Conservation (phyloP, 352 stramenopile species). For the Phytophthora colocasiae region DNA sequence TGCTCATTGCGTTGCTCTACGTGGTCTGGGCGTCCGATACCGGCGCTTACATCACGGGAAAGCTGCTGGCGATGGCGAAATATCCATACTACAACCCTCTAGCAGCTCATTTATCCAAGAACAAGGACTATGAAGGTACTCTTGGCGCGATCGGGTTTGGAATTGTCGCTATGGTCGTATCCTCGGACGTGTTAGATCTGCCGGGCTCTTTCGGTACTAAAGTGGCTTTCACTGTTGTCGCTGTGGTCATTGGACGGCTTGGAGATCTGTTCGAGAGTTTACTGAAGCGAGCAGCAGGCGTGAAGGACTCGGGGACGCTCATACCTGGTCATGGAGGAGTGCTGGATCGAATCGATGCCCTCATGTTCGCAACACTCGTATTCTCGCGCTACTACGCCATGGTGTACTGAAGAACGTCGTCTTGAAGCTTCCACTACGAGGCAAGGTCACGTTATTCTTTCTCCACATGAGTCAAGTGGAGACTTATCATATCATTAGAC, state of each 20-base stretch:
- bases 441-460: background rate
- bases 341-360: conserved; percentile 95
- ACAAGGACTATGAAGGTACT: conserved; percentile 97
- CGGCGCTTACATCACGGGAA: conserved; percentile 94
- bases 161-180: conserved; percentile 85
- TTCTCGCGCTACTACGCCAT: conserved; percentile 67
- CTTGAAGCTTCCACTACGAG: background rate
- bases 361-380: conserved; percentile 90
- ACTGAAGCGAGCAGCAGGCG: conserved; percentile 93
- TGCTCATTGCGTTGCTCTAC: conserved; percentile 72
- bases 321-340: conserved; percentile 96
- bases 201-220: conserved; percentile 80
- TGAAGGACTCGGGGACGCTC: conserved; percentile 95
- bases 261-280: conserved; percentile 97
- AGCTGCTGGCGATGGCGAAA: conserved; percentile 83
- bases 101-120: conserved; percentile 92
- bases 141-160: conserved; percentile 86
- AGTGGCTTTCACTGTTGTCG: conserved; percentile 85
- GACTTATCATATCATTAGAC: conserved; percentile 14
- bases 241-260: conserved; percentile 93
- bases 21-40: conserved; percentile 91
- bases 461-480: conserved; percentile 6
- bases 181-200: conserved; percentile 66
- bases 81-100: conserved; percentile 85
- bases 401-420: conserved; percentile 22